phyloP scores from a whole-genome alignment of 352 stramenopile species.

The Phytophthora pluvialis region DNA sequence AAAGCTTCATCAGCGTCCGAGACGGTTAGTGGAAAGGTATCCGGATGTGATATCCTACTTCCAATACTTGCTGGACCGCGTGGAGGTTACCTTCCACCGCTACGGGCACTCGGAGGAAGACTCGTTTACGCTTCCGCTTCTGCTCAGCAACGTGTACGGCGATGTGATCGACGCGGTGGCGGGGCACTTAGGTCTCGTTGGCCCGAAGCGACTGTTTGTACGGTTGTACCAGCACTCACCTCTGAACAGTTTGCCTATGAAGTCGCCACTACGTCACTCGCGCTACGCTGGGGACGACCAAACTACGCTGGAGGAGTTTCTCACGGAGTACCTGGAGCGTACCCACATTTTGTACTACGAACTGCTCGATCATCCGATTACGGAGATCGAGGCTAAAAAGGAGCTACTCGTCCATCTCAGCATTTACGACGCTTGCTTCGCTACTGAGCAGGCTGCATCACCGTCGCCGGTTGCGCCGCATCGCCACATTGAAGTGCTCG shows the following conservation, averaged over 20 bases:
- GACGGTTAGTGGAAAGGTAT: constrained; percentile 50
- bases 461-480: constrained; percentile 32
- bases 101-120: constrained; percentile 57
- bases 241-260: constrained; percentile 67
- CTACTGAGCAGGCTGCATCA: constrained; percentile 39
- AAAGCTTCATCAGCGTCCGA: constrained; percentile 11
- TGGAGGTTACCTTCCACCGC: constrained; percentile 76
- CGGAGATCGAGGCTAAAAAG: constrained; percentile 88
- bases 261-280: constrained; percentile 68
- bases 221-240: constrained; percentile 87
- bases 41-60: constrained; percentile 82
- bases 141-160: constrained; percentile 79
- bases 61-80: constrained; percentile 80
- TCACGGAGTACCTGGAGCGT: constrained; percentile 77
- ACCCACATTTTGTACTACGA: constrained; percentile 81
- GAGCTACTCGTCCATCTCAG: constrained; percentile 78
- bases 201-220: constrained; percentile 57
- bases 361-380: constrained; percentile 75
- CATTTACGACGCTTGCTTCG: constrained; percentile 79
- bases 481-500: constrained; percentile 67
- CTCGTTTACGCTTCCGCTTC: constrained; percentile 53
- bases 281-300: constrained; percentile 61
- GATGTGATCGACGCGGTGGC: constrained; percentile 74
- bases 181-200: constrained; percentile 43
- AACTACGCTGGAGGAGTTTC: constrained; percentile 74